Base-by-base conservation (phyloP, 805 yeast genomes). In the Ogataea wickerhamii region DNA sequence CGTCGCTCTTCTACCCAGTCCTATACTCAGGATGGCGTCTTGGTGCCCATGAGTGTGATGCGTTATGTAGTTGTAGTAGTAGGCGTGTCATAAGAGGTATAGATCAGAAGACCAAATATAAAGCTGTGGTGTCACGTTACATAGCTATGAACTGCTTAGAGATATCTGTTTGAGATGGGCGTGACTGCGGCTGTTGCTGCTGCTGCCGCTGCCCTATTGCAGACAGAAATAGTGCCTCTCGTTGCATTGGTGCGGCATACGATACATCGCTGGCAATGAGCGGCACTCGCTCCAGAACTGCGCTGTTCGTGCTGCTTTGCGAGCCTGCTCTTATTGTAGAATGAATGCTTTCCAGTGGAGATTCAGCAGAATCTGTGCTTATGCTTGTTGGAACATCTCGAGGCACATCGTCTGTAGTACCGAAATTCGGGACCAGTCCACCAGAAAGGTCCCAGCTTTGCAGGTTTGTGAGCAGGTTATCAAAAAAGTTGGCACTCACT, bases 381-480 rank as follows among this genome's bases (percentile, higher is more conserved):
- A 22, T 22, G 12, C 11, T 8, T 22, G 8, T 8, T 12, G 25
- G 25, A 12, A 8, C 12, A 22, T 8, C 8, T 8, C 25, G 11
- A 8, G 25, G 11, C 8, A 8, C 25, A 8, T 8, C 12, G 8
- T 13, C 29, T 12, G 11, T 10, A 8, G 8, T 8, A 26, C 29
- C 32, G n/a, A 10, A 27, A 27, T 27, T 14, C 13, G 10, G 18
- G 7, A 7, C 14, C 7, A 27, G 30, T 10, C 32, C 32, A 16
- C 13, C 22, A 16, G 47, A 36, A 18, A 42, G 41, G 32, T 53
- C 57, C 55, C 55, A 52, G 13, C 36, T 39, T 28, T 52, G 53
- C 28, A 53, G 38, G 28, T 53, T 50, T 29, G 39, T 45, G 38
- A 53, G 45, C 40, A 53, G 40, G 26, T 43, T 44, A 34, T 52